Evolutionary conservation across 352 stramenopile species (phyloP), one percentile per base, ranked within the genome.

Genomic region (Thraustotheca clavata): DNA sequence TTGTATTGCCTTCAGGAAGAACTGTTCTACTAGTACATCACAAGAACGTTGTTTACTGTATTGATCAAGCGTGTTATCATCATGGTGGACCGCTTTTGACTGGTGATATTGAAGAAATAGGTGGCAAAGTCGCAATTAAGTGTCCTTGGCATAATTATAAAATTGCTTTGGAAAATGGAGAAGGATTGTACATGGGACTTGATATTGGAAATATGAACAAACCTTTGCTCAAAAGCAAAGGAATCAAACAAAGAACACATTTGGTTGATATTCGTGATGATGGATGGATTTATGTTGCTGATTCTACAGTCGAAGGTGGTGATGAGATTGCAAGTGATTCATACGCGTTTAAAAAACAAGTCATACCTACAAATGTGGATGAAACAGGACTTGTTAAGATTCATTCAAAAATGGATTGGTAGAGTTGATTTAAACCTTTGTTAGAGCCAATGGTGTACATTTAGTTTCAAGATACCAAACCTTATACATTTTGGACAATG

Each of bases 31-130:
- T 63, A n/a, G 55, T 63, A 1, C 55, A 63, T 29, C 55, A 63
- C 34, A 8, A 9, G 34, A 26, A 63, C 27, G 55, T 52, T 4
- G 26, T 94, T 60, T 88, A 80, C 60, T 94, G 85, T 75, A 89
- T 94, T 71, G 85, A 94, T 69, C 82, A 91, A 61, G 82, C 85
- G 11, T 94, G 85, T 65, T 94, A 94, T 68, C 85, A 94, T 67
- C 85, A 94, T 54, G 85, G 85, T 24, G 85, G 85, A 8, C 85
- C 85, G 63, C 69, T 94, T 11, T 33, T 77, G 4, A 89, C 83
- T 60, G 85, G 85, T 54, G 85, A 94, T 52, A 91, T 94, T 67
- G 85, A 94, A 60, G 85, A 91, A 67, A 73, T 94, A 52, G 82
- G 80, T 26, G 80, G 78, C 36, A 90, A 89, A 32, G 60, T 76